Evolutionary conservation across 768 basidiomycete genomes (phyloP), one percentile per base, ranked within the genome.

Genomic region (Terana coerulea): DNA sequence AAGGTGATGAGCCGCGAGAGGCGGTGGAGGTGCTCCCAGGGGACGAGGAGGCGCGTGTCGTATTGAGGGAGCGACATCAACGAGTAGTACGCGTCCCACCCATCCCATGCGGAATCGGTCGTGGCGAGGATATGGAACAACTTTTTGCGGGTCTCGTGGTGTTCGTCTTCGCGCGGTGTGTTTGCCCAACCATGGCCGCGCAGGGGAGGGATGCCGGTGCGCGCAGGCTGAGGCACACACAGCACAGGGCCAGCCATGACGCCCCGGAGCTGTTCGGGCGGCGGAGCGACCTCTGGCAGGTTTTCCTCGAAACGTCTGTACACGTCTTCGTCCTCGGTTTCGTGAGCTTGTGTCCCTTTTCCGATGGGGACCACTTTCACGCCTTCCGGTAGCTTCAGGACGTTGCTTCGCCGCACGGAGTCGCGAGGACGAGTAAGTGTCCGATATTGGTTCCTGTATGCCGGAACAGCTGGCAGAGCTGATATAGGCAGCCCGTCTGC

Each of bases 1-100:
- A 69, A 63, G 0, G 80, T 72, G n/a, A 92, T 70, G 34, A 84
- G 75, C 26, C 81, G 80, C 15, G 72, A 72, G 42, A 92, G 69
- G 25, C 77, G 76, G 58, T 87, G 84, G 31, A 91, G 78, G 51
- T 80, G 74, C 47, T 60, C 53, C 54, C 62, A 29, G 67, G 73
- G 53, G 70, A 69, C 28, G 47, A 37, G 42, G n/a, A 57, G 25
- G 4, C 37, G 43, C 15, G 7, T 22, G 8, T 19, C 29, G 51
- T 28, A 42, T 39, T 28, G 52, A 0, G 53, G 57, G 26, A 64
- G 57, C 26, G 52, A 34, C 19, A 69, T 55, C 12, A 77, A 54
- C 17, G 66, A 54, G 39, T 64, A 56, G 61, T 78, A 80, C 10
- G 75, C 76, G 15, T 62, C 52, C 77, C 78, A 80, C 6, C 72